Evolutionary conservation across 1,139 yeast genomes (phyloP), one percentile per base, ranked within the genome.

Genomic region (Yamadazyma siamensis): DNA sequence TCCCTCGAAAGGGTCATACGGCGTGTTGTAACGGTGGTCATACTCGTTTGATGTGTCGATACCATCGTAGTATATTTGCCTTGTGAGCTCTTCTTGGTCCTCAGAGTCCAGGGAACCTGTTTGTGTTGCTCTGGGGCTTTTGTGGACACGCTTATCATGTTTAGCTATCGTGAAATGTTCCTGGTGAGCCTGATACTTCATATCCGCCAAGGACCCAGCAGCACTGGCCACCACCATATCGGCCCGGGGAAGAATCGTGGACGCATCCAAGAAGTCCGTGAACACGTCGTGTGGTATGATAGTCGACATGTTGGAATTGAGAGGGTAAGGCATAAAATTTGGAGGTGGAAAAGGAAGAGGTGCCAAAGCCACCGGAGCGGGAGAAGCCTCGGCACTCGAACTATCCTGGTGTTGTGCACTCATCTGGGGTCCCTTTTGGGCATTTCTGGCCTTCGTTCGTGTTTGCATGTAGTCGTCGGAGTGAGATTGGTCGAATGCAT

Each of bases 141-240:
- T n/a, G n/a, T 26, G 23, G 10, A 21, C 16, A 15, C 19, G 13
- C 10, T 27, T 26, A 18, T 35, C 27, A 34, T 43, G 46, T 3
- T 41, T 45, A 17, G 39, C 28, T 8, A 47, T 39, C 9, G 53
- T 44, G 29, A 65, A 59, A 5, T 64, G 62, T 41, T 64, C 71
- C 14, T 53, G 46, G 6, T 30, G 31, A 0, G 73, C 71, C 36
- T 61, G 70, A 6, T 43, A 25, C 32, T 48, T 50, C 38, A 67
- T 49, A 30, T 67, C 74, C 38, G 52, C 55, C 25, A 68, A 55
- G 13, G 71, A 59, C 3, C 73, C 74, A 0, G 75, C 74, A 6
- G 74, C 75, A 45, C 72, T 65, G 6, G 75, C 75, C 13, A 65
- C 54, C 13, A 67, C 72, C 75, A 68, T 68, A 38, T 68, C 73